Percentiles rank a stretch among this genome's conserved stretches.
Conservation (phyloP, 1,139 yeast genomes). For the Blastobotrys serpentis region DNA sequence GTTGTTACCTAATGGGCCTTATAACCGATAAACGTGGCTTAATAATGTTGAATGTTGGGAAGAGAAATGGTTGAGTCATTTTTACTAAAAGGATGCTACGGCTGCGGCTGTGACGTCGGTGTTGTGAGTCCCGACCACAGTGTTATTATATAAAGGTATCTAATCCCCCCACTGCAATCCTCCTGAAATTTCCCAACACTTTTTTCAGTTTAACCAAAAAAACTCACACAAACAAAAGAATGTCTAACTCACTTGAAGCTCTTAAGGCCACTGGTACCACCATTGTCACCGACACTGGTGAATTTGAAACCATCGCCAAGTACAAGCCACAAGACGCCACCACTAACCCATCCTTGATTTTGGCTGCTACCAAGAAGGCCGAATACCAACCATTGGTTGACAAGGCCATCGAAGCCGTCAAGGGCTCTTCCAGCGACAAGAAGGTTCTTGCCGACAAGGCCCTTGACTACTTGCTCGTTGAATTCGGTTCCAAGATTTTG, state of each 20-base stretch:
- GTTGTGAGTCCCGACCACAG: not conserved
- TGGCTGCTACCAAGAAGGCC: slow-evolving; percentile 91
- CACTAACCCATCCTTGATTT: slow-evolving; percentile 95
- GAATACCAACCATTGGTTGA: slow-evolving; percentile 89
- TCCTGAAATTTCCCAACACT: too few relatives aligned
- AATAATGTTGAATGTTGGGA: too few relatives aligned
- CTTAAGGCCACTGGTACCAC: slow-evolving; percentile 93
- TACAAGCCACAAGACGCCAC: slow-evolving; percentile 99
- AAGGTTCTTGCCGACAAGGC: slow-evolving; percentile 73
- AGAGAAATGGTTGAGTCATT: too few relatives aligned
- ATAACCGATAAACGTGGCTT: too few relatives aligned
- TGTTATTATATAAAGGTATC: slow-evolving; percentile 3
- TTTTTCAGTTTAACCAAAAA: not conserved
- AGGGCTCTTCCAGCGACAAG: slow-evolving; percentile 53
- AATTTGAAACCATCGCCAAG: slow-evolving; percentile 93
- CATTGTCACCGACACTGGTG: slow-evolving; percentile 99
- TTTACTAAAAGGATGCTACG: too few relatives aligned
- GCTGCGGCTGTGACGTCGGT: too few relatives aligned
- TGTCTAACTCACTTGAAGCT: slow-evolving; percentile 81
- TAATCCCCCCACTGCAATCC: too few relatives aligned
- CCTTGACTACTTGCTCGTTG: slow-evolving; percentile 88
- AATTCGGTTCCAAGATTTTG: slow-evolving; percentile 92
- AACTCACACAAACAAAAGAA: slow-evolving; percentile 26
- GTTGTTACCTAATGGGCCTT: too few relatives aligned
- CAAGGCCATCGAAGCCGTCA: slow-evolving; percentile 84